phyloP scores from a whole-genome alignment of 2,329 filamentous ascomycete species.

The Hypoxylon sp. region DNA sequence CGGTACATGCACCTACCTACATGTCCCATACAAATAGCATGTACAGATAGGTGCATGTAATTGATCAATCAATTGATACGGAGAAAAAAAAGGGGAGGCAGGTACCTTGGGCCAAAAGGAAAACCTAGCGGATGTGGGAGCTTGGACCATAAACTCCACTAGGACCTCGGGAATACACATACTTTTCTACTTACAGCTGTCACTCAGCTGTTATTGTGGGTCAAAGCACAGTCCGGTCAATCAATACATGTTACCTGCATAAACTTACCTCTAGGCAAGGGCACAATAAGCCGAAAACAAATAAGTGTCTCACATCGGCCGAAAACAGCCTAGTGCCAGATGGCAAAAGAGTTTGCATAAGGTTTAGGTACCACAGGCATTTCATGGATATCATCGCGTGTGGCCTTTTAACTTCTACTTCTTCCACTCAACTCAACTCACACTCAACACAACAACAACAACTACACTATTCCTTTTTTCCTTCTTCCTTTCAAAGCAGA shows the following conservation, averaged over 20 bases:
- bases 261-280: neutral
- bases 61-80: neutral
- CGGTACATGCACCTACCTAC: too few species aligned
- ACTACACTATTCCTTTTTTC: neutral
- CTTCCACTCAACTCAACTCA: neutral
- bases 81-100: neutral
- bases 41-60: too few species aligned
- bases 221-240: neutral
- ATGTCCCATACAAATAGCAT: too few species aligned
- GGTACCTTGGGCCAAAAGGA: neutral
- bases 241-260: too few species aligned
- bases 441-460: neutral
- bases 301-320: constrained; percentile 20
- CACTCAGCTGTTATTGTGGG: neutral
- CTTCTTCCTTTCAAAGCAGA: neutral
- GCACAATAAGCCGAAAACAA: constrained; percentile 35
- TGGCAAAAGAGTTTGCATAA: constrained; percentile 20
- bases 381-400: constrained; percentile 4
- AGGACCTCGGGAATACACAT: neutral
- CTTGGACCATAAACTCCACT: neutral
- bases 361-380: constrained; percentile 3
- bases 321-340: constrained; percentile 23
- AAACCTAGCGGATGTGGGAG: neutral
- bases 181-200: neutral
- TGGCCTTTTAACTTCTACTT: neutral